Conservation (phyloP, 805 yeast genomes). For the Saccharomycopsis sp. region DNA sequence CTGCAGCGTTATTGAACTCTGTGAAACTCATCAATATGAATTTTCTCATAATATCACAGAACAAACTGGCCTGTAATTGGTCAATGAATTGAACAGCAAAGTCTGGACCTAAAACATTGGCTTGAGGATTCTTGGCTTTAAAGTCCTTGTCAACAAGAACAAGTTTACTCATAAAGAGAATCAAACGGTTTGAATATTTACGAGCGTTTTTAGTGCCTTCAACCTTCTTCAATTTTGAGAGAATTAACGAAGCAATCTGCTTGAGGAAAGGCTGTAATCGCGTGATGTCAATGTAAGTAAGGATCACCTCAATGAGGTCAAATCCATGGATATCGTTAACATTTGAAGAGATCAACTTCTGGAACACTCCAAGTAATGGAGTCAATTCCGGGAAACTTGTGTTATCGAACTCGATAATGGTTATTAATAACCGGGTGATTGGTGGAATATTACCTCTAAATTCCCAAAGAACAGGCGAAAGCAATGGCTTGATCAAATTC, state of each 20-base stretch:
- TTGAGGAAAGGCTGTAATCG: constrained; percentile 49
- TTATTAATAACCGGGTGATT: constrained; percentile 68
- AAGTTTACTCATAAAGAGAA: constrained; percentile 52
- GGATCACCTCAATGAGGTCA: constrained; percentile 69
- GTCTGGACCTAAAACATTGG: constrained; percentile 33
- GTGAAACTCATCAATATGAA: constrained; percentile 45
- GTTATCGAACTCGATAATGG: constrained; percentile 44
- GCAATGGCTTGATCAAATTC: constrained; percentile 68
- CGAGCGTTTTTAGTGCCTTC: constrained; percentile 49
- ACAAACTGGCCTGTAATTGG: constrained; percentile 58
- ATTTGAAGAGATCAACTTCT: constrained; percentile 81
- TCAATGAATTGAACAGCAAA: constrained; percentile 64
- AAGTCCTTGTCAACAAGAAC: constrained; percentile 31
- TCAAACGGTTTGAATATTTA: constrained; percentile 64
- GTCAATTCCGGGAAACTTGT: constrained; percentile 41
- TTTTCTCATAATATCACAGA: constrained; percentile 43
- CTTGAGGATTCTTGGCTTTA: constrained; percentile 25
- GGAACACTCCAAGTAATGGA: constrained; percentile 94
- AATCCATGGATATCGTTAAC: constrained; percentile 77
- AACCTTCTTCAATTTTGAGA: constrained; percentile 74
- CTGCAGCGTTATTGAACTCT: constrained; percentile 38
- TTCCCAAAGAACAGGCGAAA: constrained; percentile 94
- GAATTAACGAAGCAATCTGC: constrained; percentile 67
- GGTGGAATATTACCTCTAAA: constrained; percentile 91
- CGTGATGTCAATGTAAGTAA: constrained; percentile 48